Evolutionary conservation across 2,329 filamentous ascomycete species (phyloP), one percentile per base, ranked within the genome.

Genomic region (Trematosphaeria pertusa): DNA sequence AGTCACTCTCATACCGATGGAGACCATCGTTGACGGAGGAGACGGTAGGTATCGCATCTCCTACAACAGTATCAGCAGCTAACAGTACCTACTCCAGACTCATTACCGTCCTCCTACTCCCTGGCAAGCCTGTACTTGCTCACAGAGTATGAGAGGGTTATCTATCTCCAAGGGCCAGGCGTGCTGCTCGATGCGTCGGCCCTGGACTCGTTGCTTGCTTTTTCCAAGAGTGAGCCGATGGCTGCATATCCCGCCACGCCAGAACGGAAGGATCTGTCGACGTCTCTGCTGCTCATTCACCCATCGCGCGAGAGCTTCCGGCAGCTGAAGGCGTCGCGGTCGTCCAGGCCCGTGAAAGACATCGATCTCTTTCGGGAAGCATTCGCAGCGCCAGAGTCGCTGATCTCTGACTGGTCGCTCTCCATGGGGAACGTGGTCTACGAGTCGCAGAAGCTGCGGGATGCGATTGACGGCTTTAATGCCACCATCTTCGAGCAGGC

Each of bases 141-240:
- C 21, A 67, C 70, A 19, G 74, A 75, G 24, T 75, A 76, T 37
- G 75, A 79, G 49, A 66, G 76, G 6, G 58, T 78, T 8, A 59
- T 80, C 20, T 71, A 72, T 34, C 65, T 80, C 22, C 69, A 75
- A 19, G 70, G 71, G 1, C 76, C 77, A 0, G 77, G 77, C 0
- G 52, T 77, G 17, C 51, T 80, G 33, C 64, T 78, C 14, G 75
- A 79, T 49, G 72, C 76, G 9, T 71, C 72, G n/a, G 71, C 73
- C 2, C 56, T 80, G 45, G 78, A 79, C 55, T 69, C 70, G 11
- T 45, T 74, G 24, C 68, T 76, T 33, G 73, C 73, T 1, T 75
- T 74, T 48, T 71, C 70, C 24, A 62, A 65, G 39, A 67, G 67
- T 10, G 60, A 67, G 50, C 59, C 64, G 18, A 61, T 73, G 57